Evolutionary conservation across 805 yeast species (phyloP), one percentile per base, ranked within the genome.

Genomic region (Starmerella riodocensis): DNA sequence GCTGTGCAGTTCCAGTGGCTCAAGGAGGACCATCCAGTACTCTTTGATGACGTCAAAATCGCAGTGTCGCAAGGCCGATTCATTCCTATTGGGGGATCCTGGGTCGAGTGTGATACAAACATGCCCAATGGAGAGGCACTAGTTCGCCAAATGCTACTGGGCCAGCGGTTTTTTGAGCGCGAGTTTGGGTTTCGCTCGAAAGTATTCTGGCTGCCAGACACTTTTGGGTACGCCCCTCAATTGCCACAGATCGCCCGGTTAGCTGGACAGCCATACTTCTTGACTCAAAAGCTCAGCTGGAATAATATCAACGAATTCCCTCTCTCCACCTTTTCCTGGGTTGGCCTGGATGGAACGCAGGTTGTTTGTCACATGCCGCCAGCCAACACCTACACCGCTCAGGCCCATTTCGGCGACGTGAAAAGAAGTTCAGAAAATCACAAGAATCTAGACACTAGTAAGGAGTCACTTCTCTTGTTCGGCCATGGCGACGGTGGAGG

Each of bases 401-500:
- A 69, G 54, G 94, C 96, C 2, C 76, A 88, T 55, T 84, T 84
- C 60, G 94, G 95, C 23, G 97, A 91, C 61, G 93, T 86, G 23
- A 70, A 73, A 41, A 70, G 95, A 51, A 78, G 93, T 1, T 69
- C 76, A 40, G 62, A 65, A 20, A 88, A 84, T 54, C 93, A 91
- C 62, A 81, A 86, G 62, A 83, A 86, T 53, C 63, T 81, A 48
- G 76, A 84, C 41, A 73, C 76, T 45, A 85, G 77, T 40, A 88
- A 81, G 43, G 74, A 81, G 8, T 88, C 94, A 0, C 64, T 88
- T 51, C 63, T 91, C 54, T 64, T 85, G 31, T 91, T 73, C 52
- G 98, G 98, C 29, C 77, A 80, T 52, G 98, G 98, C 53, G 98
- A 88, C 57, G 98, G 98, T 52, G 98, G 98, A 46, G 98, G 98